These are phyloP conservation scores for Tuber brumale DNA, from an alignment of 495 filamentous ascomycete species.

Conservation along the genomic window DNA sequence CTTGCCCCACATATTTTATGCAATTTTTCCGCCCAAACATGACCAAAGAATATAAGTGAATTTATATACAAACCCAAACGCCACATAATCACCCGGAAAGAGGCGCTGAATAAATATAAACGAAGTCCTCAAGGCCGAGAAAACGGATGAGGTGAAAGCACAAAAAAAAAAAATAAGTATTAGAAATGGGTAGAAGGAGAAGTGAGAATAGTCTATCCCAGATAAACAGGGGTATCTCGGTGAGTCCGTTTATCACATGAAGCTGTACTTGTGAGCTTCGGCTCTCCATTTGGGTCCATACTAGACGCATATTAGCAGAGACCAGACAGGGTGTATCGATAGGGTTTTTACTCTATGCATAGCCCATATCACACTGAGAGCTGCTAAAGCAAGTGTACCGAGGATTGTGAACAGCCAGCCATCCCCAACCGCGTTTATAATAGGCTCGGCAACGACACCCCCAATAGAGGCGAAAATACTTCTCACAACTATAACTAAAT, in stretches of 20 bases:
- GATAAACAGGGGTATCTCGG: background rate
- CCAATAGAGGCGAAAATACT: constrained; percentile 83
- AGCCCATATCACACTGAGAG: constrained; percentile 33
- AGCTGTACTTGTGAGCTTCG: constrained; percentile 18
- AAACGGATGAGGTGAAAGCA: background rate
- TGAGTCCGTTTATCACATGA: constrained; percentile 7
- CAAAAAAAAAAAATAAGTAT: background rate
- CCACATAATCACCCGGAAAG: background rate
- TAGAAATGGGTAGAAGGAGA: background rate
- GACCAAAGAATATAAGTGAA: background rate
- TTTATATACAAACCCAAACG: background rate
- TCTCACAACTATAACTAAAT: constrained; percentile 51
- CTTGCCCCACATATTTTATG: background rate
- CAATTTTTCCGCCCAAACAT: background rate
- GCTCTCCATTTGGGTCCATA: constrained; percentile 34
- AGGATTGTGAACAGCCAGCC: constrained; percentile 86
- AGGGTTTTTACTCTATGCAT: constrained; percentile 33
- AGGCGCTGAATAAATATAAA: background rate
- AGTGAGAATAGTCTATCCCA: background rate
- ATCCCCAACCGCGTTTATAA: constrained; percentile 75
- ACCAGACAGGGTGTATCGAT: background rate
- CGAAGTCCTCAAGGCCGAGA: background rate
- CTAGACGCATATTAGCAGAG: constrained; percentile 1
- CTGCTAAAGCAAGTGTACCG: constrained; percentile 56
- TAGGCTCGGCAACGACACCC: constrained; percentile 63